Conservation (phyloP, 768 basidiomycete species). For the Serendipita sp. region DNA sequence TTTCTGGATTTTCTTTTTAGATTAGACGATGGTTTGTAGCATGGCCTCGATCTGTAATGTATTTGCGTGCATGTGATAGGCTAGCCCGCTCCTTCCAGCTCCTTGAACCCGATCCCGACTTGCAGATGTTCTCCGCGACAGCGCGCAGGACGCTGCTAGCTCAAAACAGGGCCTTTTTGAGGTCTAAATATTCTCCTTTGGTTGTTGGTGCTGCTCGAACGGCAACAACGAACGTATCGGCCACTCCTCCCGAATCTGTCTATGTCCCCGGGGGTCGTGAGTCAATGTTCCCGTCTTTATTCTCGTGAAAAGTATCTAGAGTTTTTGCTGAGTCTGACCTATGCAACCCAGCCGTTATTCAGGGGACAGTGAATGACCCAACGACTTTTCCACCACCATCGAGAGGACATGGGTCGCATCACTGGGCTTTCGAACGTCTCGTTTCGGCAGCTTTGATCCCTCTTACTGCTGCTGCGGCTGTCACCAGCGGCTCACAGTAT, state of each 20-base stretch:
- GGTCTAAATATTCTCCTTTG: constrained; percentile 4
- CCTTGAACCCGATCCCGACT: neutral
- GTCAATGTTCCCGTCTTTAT: neutral
- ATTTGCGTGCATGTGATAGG: neutral
- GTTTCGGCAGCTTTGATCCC: constrained; percentile 80
- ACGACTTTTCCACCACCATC: constrained; percentile 74
- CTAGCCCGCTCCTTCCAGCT: neutral
- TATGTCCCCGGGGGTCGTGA: constrained; percentile 15
- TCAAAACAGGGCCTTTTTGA: neutral
- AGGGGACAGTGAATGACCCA: constrained; percentile 90
- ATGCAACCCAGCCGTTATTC: constrained; percentile 47
- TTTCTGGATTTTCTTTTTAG: neutral
- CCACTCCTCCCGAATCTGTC: neutral
- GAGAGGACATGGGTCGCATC: constrained; percentile 76
- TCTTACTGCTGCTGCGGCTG: constrained; percentile 72
- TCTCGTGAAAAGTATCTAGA: neutral
- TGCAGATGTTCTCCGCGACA: neutral
- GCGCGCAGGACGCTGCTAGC: constrained; percentile 1
- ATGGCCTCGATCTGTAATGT: neutral
- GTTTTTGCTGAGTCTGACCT: neutral
- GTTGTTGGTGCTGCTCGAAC: neutral
- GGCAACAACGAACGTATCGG: neutral
- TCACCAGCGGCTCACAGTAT: constrained; percentile 54
- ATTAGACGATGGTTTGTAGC: neutral
- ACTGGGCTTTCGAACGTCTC: constrained; percentile 84